Evolutionary conservation across 495 filamentous ascomycete genomes (phyloP).

Genomic region (Podospora tetraspora): DNA sequence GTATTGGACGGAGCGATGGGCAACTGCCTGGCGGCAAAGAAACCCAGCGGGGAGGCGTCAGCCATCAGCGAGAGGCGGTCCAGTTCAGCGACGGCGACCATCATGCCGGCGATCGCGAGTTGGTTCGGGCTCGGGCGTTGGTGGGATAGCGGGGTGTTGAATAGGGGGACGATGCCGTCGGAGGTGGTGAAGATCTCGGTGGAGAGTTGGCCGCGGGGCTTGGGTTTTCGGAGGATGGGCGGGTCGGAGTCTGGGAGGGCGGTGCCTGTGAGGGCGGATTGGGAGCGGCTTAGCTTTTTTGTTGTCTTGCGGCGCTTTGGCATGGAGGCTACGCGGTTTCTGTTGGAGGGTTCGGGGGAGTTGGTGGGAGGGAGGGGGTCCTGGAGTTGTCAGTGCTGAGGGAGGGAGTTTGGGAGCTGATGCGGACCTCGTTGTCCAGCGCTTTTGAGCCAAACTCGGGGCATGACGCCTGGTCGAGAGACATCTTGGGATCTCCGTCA

Average conservation of each 20-base stretch:
- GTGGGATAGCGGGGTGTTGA: not conserved
- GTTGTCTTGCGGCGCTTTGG: not conserved
- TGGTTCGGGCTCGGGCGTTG: conserved; percentile 2
- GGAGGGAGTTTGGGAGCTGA: not conserved
- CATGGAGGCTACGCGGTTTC: not conserved
- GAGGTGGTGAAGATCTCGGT: conserved; percentile 10
- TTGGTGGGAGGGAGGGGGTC: not conserved
- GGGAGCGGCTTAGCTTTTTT: not conserved
- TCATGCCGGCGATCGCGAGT: conserved; percentile 23
- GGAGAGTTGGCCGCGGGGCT: conserved; percentile 7
- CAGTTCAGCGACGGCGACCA: conserved; percentile 23
- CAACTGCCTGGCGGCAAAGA: not conserved
- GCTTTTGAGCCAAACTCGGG: conserved; percentile 10
- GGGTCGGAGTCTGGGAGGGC: not conserved
- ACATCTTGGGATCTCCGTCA: not conserved
- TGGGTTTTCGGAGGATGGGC: not conserved
- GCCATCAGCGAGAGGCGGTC: conserved; percentile 19
- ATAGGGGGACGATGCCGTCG: not conserved
- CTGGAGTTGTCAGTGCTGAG: not conserved
- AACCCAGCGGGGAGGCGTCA: not conserved
- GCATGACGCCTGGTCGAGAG: conserved; percentile 13
- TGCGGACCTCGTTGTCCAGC: not conserved
- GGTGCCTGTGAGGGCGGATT: not conserved
- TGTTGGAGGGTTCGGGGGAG: not conserved
- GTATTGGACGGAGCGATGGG: not conserved